phyloP scores from a whole-genome alignment of 495 filamentous ascomycete species.

The Penicillium steckii region DNA sequence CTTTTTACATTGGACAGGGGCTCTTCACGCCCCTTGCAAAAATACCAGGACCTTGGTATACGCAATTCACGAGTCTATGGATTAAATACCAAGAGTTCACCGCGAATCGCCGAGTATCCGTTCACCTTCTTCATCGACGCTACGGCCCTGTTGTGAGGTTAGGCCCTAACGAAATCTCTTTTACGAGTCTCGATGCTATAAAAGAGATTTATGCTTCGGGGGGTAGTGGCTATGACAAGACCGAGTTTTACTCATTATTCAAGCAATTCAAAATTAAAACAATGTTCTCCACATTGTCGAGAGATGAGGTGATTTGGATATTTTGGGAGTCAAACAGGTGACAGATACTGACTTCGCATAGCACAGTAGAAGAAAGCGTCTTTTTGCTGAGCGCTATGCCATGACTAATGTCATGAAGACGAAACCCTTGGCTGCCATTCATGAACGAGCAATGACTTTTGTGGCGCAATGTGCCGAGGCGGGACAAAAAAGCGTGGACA shows the following conservation, averaged over 20 bases:
- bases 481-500: conserved; percentile 46
- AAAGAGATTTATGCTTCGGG: conserved; percentile 65
- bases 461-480: conserved; percentile 44
- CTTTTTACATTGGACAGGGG: conserved; percentile 6
- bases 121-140: conserved; percentile 53
- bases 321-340: conserved; percentile 8
- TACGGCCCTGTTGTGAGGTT: conserved; percentile 60
- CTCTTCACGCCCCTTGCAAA: conserved; percentile 13
- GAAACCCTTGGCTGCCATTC: conserved; percentile 51
- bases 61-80: conserved; percentile 49
- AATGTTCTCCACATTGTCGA: conserved; percentile 43
- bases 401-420: conserved; percentile 61
- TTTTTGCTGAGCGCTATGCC: conserved; percentile 63
- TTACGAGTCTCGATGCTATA: conserved; percentile 55
- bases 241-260: conserved; percentile 64
- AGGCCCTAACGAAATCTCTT: conserved; percentile 60
- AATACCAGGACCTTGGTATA: conserved; percentile 54
- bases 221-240: conserved; percentile 68
- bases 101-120: conserved; percentile 49
- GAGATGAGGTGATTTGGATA: conserved; percentile 40
- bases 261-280: conserved; percentile 54
- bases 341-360: conserved; percentile 16
- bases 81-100: conserved; percentile 60
- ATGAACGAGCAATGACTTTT: conserved; percentile 52
- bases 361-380: conserved; percentile 58